phyloP scores from a whole-genome alignment of 2,329 filamentous ascomycete species.

The Xylariaceae sp. region DNA sequence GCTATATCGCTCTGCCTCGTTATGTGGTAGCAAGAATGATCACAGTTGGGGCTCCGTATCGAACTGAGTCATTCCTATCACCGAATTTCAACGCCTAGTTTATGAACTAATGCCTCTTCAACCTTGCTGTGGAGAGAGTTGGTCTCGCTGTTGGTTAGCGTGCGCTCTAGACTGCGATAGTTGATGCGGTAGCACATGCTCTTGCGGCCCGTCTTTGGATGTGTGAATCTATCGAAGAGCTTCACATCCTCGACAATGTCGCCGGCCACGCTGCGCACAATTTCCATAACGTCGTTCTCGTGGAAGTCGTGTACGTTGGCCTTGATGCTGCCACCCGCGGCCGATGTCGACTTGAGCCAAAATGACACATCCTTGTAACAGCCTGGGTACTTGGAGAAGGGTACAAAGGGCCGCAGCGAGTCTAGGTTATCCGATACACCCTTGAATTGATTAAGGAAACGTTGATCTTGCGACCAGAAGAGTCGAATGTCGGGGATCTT shows the following conservation, averaged over 20 bases:
- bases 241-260: constrained; percentile 87
- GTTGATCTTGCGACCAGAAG: constrained; percentile 87
- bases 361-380: constrained; percentile 95
- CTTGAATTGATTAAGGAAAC: constrained; percentile 87
- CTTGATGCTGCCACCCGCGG: constrained; percentile 52
- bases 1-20: not conserved
- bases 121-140: constrained; percentile 78
- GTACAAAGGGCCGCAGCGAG: constrained; percentile 69
- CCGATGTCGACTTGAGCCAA: constrained; percentile 69
- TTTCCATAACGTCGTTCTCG: constrained; percentile 97
- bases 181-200: constrained; percentile 93
- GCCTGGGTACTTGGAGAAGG: constrained; percentile 89
- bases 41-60: not conserved
- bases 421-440: constrained; percentile 60
- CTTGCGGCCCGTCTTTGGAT: constrained; percentile 81
- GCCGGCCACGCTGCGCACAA: constrained; percentile 82
- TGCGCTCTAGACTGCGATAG: constrained; percentile 90
- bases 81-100: constrained; percentile 80
- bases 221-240: constrained; percentile 83
- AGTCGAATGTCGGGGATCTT: constrained; percentile 94
- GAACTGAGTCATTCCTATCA: constrained; percentile 41
- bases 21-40: not conserved
- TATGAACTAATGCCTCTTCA: constrained; percentile 65
- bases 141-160: constrained; percentile 81
- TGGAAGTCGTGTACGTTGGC: constrained; percentile 67